Percentiles rank a stretch among this genome's conserved stretches.
phyloP scores from a whole-genome alignment of 441 rosid genomes.

The Mallotus repandus region DNA sequence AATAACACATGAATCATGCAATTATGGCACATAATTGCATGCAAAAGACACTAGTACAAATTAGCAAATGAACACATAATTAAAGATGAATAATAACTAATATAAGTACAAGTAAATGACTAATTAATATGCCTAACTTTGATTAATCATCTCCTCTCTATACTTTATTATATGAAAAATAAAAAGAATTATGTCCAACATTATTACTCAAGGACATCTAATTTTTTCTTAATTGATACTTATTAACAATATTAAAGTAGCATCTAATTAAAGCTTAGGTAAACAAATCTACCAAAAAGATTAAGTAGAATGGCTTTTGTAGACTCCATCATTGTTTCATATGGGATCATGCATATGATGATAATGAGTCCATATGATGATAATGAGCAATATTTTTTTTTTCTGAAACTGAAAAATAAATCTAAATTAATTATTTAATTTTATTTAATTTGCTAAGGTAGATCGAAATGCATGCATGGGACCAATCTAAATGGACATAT shows the following conservation, averaged over 20 bases:
- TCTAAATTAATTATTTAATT: neutral
- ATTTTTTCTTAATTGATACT: neutral
- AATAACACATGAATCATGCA: neutral
- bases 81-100: too few relatives aligned
- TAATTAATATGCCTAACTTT: too few relatives aligned
- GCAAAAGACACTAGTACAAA: neutral
- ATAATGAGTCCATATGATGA: neutral
- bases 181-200: too few relatives aligned
- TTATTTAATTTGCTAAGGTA: neutral
- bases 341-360: neutral
- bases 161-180: neutral
- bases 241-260: neutral
- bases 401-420: neutral
- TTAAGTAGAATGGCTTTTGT: neutral
- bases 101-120: neutral
- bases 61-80: neutral
- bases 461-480: neutral
- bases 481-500: slow-evolving; percentile 1
- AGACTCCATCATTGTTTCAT: neutral
- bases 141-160: neutral
- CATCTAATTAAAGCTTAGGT: neutral
- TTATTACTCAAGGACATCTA: too few relatives aligned
- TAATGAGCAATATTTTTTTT: neutral
- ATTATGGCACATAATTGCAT: neutral
- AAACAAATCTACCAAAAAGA: neutral